Evolutionary conservation across 805 yeast species (phyloP), one percentile per base, ranked within the genome.

Genomic region (Hanseniaspora guilliermondii): DNA sequence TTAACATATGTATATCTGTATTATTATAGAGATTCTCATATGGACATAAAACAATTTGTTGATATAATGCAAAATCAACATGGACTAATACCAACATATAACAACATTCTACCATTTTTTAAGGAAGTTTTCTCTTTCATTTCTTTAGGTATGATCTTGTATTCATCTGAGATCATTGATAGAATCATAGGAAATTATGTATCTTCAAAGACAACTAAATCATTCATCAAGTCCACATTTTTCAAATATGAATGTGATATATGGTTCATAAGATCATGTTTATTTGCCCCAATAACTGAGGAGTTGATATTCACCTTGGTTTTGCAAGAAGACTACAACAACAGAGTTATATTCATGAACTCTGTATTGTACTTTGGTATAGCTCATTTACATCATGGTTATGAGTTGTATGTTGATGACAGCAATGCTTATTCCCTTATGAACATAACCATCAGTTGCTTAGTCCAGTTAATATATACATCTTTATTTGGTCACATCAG

Each of bases 371-470:
- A 62, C 55, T 68, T 68, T 49, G 70, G 70, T 5, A 44, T 67
- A 4, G 70, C 71, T 0, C 71, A 68, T 53, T 48, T 61, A 8
- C 71, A 68, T 49, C 71, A 68, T 53, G 69, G 64, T 0, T 65
- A 61, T 50, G 69, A 65, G 48, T 40, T 58, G 41, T 58, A 57
- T 22, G 55, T 57, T 6, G 66, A 67, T 1, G 53, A 53, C 14
- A 48, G 21, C 19, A 53, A 41, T 30, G 45, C 56, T 5, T 47
- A 60, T 16, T 48, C 59, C 2, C 7, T 58, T 5, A 22, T 53
- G 3, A 57, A 60, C 5, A 60, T 68, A 16, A 2, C 60, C 1
- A 37, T 61, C 7, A 61, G 56, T 38, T 57, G 65, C 6, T 4
- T 58, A 1, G 56, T 63, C 32, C 71, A 68, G 53, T 49, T 62